Base-by-base conservation (phyloP, 2,329 filamentous ascomycete species). In the Pestalotiopsis sp. region DNA sequence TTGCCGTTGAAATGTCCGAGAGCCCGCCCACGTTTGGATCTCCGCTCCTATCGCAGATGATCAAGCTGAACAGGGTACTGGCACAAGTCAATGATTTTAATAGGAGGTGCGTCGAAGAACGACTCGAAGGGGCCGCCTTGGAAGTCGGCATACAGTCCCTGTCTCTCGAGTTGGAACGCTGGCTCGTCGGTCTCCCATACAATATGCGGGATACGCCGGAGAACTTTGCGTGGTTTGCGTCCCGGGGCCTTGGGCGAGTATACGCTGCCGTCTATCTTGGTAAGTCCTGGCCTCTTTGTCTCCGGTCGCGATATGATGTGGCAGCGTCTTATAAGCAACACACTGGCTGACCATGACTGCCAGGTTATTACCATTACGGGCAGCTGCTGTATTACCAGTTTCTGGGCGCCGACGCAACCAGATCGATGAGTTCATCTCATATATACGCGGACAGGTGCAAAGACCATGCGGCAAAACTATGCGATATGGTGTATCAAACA, bases 361-460 rank as follows among this genome's bases (percentile, higher is more conserved):
- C 61, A 66, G 64, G 64, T 31, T 85, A 84, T 69, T 81, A 85
- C 64, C 80, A 85, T 71, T 84, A 82, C 69, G 78, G 79, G 4
- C 81, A 84, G 65, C 76, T 85, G n/a, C 78, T 86, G 4, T 84
- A 81, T 73, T 86, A 85, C 69, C 82, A 82, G 65, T 85, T 83
- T 70, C 77, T 85, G 0, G 74, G 77, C 1, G 59, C 64, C 14
- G 59, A 67, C 25, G 27, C 38, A 41, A 67, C 58, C 4, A 25
- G 56, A 12, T 20, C 58, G 6, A 45, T 71, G 39, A 72, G 71
- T 11, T 71, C 71, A 5, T 70, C 67, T 14, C 78, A 81, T 59
- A 75, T 78, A 25, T 82, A 83, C 67, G 80, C 81, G 1, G 71
- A 77, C 5, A 79, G 78, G 65, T 84, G 81, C 71, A 82, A 83